Evolutionary conservation across 768 basidiomycete species (phyloP).

Genomic region (Termitomyces sp.): DNA sequence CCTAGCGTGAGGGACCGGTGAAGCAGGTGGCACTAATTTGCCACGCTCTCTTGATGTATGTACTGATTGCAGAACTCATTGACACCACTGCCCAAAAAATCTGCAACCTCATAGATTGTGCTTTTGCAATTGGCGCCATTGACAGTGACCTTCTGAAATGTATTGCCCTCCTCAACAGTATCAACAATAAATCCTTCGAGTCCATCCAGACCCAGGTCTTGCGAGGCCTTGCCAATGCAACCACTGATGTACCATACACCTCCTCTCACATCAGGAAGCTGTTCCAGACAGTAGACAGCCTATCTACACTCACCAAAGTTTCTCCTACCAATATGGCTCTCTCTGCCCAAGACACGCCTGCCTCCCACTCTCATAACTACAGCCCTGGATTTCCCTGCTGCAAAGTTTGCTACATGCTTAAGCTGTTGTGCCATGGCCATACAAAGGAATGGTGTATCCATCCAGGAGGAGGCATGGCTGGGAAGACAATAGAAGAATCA

Average conservation of each 20-base stretch:
- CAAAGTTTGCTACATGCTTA: not conserved
- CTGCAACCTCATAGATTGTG: not conserved
- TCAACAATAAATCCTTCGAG: constrained; percentile 3
- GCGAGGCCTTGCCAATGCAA: constrained; percentile 3
- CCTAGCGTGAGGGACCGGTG: not conserved
- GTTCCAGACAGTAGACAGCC: not conserved
- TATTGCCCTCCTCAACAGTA: constrained; percentile 9
- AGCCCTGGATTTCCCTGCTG: not conserved
- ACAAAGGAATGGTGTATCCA: not conserved
- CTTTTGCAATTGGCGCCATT: constrained; percentile 7
- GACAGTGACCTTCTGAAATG: constrained; percentile 9
- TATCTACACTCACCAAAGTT: not conserved
- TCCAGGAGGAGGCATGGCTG: not conserved
- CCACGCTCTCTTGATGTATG: not conserved
- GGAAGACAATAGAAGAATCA: not conserved
- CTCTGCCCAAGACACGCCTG: not conserved
- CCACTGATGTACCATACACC: constrained; percentile 7
- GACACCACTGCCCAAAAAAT: not conserved
- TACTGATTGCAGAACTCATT: not conserved
- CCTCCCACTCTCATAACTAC: not conserved
- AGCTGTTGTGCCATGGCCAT: not conserved
- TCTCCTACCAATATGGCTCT: not conserved
- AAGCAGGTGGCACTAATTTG: not conserved
- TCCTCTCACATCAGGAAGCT: not conserved
- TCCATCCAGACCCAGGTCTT: constrained; percentile 4